Evolutionary conservation across 495 filamentous ascomycete species (phyloP).

Genomic region (Lasiosphaeriaceae sp.): DNA sequence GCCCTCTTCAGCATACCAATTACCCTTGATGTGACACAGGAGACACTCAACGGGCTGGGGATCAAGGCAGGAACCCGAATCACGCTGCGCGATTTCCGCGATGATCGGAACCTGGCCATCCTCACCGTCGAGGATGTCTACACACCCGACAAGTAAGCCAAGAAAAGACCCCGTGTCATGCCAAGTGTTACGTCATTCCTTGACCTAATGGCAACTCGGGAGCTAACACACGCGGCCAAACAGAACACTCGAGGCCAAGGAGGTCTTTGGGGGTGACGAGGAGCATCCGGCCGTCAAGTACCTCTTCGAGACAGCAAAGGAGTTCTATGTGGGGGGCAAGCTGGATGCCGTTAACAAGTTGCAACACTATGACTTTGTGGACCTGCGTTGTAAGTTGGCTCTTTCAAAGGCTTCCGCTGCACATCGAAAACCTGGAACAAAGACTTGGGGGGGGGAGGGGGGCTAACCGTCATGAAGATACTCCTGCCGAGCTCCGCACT

Average conservation of each 20-base stretch:
- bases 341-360: conserved; percentile 89
- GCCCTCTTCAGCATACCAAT: conserved; percentile 97
- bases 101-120: conserved; percentile 93
- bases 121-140: conserved; percentile 95
- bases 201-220: conserved; percentile 15
- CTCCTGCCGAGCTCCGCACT: conserved; percentile 86
- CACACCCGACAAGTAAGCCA: conserved; percentile 85
- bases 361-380: conserved; percentile 98
- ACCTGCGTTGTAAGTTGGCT: conserved; percentile 66
- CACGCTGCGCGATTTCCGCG: conserved; percentile 90
- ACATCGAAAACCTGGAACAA: neutral
- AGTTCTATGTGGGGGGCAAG: conserved; percentile 94
- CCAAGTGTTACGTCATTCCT: conserved; percentile 30
- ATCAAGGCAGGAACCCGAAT: conserved; percentile 76
- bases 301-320: conserved; percentile 71
- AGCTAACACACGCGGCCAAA: conserved; percentile 7
- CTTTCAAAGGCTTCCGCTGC: neutral
- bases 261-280: conserved; percentile 91
- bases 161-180: conserved; percentile 12
- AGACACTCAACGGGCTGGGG: conserved; percentile 65
- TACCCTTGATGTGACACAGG: conserved; percentile 76
- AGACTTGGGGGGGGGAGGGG: neutral
- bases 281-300: conserved; percentile 92
- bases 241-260: conserved; percentile 81
- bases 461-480: conserved; percentile 52